Evolutionary conservation across 768 basidiomycete genomes (phyloP).

Genomic region (Trametes coccinea): DNA sequence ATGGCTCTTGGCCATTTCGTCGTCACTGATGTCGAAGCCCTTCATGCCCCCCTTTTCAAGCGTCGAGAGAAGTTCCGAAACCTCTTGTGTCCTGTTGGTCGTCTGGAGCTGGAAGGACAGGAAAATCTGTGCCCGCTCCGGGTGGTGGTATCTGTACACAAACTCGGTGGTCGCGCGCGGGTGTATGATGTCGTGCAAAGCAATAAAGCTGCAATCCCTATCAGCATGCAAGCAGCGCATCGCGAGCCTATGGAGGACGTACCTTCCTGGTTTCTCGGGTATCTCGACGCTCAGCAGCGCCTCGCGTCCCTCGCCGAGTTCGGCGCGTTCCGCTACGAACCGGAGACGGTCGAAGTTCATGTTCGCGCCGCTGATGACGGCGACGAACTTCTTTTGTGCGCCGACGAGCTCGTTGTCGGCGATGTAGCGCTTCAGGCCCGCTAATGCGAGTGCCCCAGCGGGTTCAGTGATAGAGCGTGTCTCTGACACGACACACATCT

Average conservation of each 20-base stretch:
- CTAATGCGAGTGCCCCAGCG: slow-evolving; percentile 89
- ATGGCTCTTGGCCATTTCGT: slow-evolving; percentile 95
- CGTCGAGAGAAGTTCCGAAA: slow-evolving; percentile 58
- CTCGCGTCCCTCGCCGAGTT: slow-evolving; percentile 94
- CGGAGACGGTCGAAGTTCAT: slow-evolving; percentile 98
- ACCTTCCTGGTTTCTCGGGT: slow-evolving; percentile 92
- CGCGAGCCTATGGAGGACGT: not conserved
- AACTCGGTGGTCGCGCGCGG: slow-evolving; percentile 96
- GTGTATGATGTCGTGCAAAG: slow-evolving; percentile 82
- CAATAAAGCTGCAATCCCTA: slow-evolving; percentile 65
- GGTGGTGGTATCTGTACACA: slow-evolving; percentile 83
- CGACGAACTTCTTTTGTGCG: slow-evolving; percentile 86
- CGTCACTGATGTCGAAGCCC: slow-evolving; percentile 87
- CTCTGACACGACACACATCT: slow-evolving; percentile 51
- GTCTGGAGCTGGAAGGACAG: slow-evolving; percentile 85
- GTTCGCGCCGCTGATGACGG: slow-evolving; percentile 92
- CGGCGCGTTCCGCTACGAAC: slow-evolving; percentile 98
- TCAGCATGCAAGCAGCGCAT: not conserved
- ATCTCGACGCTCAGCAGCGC: slow-evolving; percentile 93
- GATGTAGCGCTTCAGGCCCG: slow-evolving; percentile 90
- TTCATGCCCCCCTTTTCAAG: slow-evolving; percentile 75
- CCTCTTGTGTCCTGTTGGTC: slow-evolving; percentile 56
- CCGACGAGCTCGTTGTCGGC: slow-evolving; percentile 77
- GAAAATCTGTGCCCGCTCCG: slow-evolving; percentile 79
- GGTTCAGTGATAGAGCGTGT: slow-evolving; percentile 97